These are phyloP conservation scores for Ganoderma resinaceum DNA, from an alignment of 1,284 basidiomycete genomes.

Conservation along the genomic window DNA sequence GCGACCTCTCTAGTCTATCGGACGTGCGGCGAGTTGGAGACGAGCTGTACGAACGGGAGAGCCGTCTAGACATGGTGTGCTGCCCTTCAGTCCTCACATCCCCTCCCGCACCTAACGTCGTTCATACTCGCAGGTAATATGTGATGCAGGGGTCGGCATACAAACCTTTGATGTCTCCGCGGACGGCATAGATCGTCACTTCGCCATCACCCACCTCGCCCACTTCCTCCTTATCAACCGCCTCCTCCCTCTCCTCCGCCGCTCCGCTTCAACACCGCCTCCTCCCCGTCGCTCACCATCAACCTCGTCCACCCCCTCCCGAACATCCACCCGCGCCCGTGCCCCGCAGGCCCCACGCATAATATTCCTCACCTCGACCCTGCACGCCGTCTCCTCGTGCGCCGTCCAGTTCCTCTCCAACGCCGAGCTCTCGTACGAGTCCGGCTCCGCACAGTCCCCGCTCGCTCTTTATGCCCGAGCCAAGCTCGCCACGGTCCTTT, in stretches of 20 bases:
- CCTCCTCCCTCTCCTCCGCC: constrained; percentile 50
- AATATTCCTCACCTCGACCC: constrained; percentile 49
- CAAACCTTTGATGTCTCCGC: constrained; percentile 46
- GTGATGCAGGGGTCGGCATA: constrained; percentile 49
- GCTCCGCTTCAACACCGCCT: constrained; percentile 39
- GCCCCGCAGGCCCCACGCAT: constrained; percentile 30
- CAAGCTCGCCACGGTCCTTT: constrained; percentile 52
- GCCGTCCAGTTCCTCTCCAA: constrained; percentile 44
- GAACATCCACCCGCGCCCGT: constrained; percentile 32
- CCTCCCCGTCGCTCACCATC: not conserved
- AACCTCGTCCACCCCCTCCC: constrained; percentile 29
- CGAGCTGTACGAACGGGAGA: constrained; percentile 42
- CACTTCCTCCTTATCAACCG: constrained; percentile 54
- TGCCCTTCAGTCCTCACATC: not conserved
- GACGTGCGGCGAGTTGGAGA: constrained; percentile 48
- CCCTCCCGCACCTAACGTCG: not conserved
- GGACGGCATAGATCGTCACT: constrained; percentile 50
- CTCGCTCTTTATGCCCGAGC: constrained; percentile 49
- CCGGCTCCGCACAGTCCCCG: constrained; percentile 40
- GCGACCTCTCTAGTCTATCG: constrained; percentile 48
- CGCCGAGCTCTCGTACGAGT: constrained; percentile 46
- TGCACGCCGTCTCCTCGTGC: constrained; percentile 46
- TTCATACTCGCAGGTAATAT: constrained; percentile 41
- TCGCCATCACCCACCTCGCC: constrained; percentile 48
- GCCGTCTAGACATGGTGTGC: constrained; percentile 49